Evolutionary conservation across 192 early-diverging fungal species (phyloP), one percentile per base, ranked within the genome.

Genomic region (Coemansia interrupta): DNA sequence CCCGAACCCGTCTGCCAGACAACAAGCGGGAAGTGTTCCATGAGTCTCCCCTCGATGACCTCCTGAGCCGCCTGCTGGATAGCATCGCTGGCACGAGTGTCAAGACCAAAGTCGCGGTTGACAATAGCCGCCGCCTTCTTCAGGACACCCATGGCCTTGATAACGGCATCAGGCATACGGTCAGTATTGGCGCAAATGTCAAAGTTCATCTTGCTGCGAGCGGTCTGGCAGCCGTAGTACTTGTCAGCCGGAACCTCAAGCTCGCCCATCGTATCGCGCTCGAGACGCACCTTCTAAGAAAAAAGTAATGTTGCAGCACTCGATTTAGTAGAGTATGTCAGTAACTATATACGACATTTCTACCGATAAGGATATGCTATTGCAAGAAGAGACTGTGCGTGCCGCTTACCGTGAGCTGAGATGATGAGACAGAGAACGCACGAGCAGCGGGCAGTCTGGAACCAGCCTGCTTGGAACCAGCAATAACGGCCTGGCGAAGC

Each of bases 1-100:
- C 97, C 97, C 47, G 92, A 94, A 30, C 97, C 97, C 36, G 96
- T 98, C 77, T 94, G 92, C 92, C 90, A 99, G 43, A 99, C 93
- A 19, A 99, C 97, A 52, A 99, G 83, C 28, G 97, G 97, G 83
- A 99, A 99, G 73, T 99, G 92, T 45, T 92, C 92, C 69, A 90
- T 87, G 60, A 95, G 86, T 68, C 87, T 88, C 50, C 93, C 96
- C 29, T 87, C 86, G 54, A 95, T 94, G 43, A 97, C 93, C 81
- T 96, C 93, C 62, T 93, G 84, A 26, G 92, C 85, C 24, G 95
- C 95, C 59, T 87, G 76, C 58, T 91, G 81, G 57, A 98, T 98
- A 18, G 94, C 89, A 29, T 90, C 81, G 66, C 91, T 94, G 38
- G 96, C 84, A 48, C 78, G 87, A 54, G 67, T 49, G 63, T 95